Base-by-base conservation (phyloP, 2,329 filamentous ascomycete genomes). In the Proliferodiscus dingleyae region DNA sequence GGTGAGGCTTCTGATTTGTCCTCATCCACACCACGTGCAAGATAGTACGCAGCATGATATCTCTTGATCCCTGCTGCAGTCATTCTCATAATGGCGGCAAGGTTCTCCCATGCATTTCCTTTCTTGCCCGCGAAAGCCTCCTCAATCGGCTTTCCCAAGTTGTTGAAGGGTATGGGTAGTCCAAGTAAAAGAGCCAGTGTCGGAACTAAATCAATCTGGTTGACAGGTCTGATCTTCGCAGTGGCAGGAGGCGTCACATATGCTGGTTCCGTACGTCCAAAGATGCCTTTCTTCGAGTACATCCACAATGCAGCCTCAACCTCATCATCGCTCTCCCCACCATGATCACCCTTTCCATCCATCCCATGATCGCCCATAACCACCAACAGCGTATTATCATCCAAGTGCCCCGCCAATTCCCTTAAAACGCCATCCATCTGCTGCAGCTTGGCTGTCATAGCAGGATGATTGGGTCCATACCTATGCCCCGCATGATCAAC, bases 301-400 rank as follows among this genome's bases (percentile, higher is more conserved):
- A 98, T 95, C 91, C 93, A 98, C 37, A 98, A 67, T 2, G 93
- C 89, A 45, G 93, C 89, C 66, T 98, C 83, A 5, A 98, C 80
- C 65, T 98, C 93, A 53, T 97, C 89, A 56, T 96, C 88, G 24
- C 91, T 96, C 70, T 98, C 93, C 44, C 93, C 93, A n/a, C 93
- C 93, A 62, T 98, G 93, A 56, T 98, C 93, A 15, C 93, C 93
- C 69, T 98, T 97, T 50, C 79, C 73, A 65, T 98, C 93, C 93
- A 98, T 98, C 9, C 93, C 93, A 62, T 98, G 93, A 64, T 98
- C 93, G n/a, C 93, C 93, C 89, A 98, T 95, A 11, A 98, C 87
- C 16, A 98, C 81, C 28, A 98, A 71, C 18, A 98, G 71, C 0
- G 93, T 98, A 45, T 88, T 72, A 43, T 96, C 85, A 57, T 95